Percentiles rank a stretch among this genome's conserved stretches.
phyloP scores from a whole-genome alignment of 768 basidiomycete genomes.

The Gymnopilus junonius region DNA sequence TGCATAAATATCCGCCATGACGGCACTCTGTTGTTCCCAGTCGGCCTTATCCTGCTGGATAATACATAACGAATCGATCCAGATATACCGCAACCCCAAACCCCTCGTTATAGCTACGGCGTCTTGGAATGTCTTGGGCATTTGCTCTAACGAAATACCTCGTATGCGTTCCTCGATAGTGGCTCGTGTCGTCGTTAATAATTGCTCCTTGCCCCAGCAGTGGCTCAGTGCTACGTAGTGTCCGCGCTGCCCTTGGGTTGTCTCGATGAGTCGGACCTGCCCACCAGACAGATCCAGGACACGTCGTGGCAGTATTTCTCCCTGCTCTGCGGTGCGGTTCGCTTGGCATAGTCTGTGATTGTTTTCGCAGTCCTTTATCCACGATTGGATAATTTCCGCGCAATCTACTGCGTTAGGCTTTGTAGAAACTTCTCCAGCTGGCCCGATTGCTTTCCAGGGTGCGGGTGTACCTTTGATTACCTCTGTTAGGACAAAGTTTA shows the following conservation, averaged over 20 bases:
- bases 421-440: slow-evolving; percentile 15
- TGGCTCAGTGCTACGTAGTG: slow-evolving; percentile 20
- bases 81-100: slow-evolving; percentile 15
- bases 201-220: slow-evolving; percentile 19
- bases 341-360: slow-evolving; percentile 13
- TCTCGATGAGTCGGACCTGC: slow-evolving; percentile 14
- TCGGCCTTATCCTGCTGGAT: slow-evolving; percentile 19
- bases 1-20: slow-evolving; percentile 20
- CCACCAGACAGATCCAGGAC: slow-evolving; percentile 14
- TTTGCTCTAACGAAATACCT: slow-evolving; percentile 10
- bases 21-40: slow-evolving; percentile 20
- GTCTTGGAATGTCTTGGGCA: slow-evolving; percentile 19
- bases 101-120: slow-evolving; percentile 11
- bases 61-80: slow-evolving; percentile 21
- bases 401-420: slow-evolving; percentile 13
- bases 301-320: slow-evolving; percentile 14
- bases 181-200: slow-evolving; percentile 13
- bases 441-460: slow-evolving; percentile 15
- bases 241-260: slow-evolving; percentile 12
- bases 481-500: background rate
- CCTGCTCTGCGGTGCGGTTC: background rate
- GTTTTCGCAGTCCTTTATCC: slow-evolving; percentile 11
- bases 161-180: slow-evolving; percentile 13
- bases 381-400: slow-evolving; percentile 8
- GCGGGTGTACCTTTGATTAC: background rate